These are phyloP conservation scores for Barbarea vulgaris DNA, from an alignment of 345 rosid species.

Conservation along the genomic window DNA sequence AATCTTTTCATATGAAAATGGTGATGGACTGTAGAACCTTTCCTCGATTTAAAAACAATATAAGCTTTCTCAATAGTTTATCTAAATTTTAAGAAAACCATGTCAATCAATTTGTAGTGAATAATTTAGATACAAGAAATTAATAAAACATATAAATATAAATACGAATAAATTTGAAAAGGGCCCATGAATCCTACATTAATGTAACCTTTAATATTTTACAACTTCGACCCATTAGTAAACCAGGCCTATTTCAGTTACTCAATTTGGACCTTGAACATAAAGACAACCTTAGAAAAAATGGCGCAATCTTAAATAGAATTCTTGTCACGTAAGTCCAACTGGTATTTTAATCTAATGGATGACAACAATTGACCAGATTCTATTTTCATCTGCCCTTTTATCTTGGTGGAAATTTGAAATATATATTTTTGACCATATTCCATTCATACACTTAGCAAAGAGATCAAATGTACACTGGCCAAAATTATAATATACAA, in stretches of 20 bases:
- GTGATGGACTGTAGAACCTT: neutral
- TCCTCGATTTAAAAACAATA: neutral
- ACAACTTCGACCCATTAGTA: neutral
- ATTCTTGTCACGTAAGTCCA: neutral
- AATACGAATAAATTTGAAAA: neutral
- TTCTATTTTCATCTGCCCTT: neutral
- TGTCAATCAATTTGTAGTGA: neutral
- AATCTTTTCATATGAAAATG: neutral
- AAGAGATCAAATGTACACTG: slow-evolving; percentile 2
- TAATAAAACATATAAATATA: neutral
- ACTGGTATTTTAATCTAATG: neutral
- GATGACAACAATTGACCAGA: slow-evolving; percentile 16
- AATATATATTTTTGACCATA: slow-evolving; percentile 12
- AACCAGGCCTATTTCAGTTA: neutral
- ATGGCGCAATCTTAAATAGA: neutral
- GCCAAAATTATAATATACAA: neutral
- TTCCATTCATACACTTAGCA: slow-evolving; percentile 14
- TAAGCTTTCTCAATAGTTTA: neutral
- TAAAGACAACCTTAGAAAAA: neutral
- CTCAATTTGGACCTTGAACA: neutral
- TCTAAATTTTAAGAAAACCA: neutral
- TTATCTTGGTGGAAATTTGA: neutral
- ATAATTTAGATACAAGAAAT: neutral
- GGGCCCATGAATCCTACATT: neutral
- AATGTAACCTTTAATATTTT: neutral